A percentile compares a stretch with the other conserved stretches of the same genome.
These are phyloP conservation scores for Mortierella sp. DNA, from an alignment of 371 early-diverging fungal species.

Conservation along the genomic window DNA sequence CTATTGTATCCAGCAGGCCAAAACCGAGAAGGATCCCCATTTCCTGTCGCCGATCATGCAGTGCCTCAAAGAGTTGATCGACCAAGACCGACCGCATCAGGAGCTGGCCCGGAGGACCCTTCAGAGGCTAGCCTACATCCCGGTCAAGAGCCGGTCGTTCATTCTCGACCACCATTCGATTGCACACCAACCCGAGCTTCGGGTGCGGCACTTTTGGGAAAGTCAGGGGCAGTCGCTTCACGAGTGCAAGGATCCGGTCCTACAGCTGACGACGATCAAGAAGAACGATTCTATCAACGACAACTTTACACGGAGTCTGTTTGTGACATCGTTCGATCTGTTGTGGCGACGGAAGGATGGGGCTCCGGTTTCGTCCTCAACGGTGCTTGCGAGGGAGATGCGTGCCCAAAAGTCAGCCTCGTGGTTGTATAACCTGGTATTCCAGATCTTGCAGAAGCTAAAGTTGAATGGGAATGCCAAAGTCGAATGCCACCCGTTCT, in stretches of 20 bases:
- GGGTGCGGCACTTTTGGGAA: slow-evolving; percentile 1
- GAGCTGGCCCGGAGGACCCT: slow-evolving; percentile 13
- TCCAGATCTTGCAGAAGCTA: slow-evolving; percentile 3
- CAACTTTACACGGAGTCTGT: slow-evolving; percentile 16
- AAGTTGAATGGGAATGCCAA: not conserved
- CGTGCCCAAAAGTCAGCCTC: not conserved
- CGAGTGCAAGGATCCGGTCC: slow-evolving; percentile 18
- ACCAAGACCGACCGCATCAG: not conserved
- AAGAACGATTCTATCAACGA: slow-evolving; percentile 14
- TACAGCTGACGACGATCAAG: slow-evolving; percentile 12
- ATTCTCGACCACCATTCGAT: slow-evolving; percentile 31
- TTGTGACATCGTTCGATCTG: slow-evolving; percentile 20
- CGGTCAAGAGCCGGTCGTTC: slow-evolving; percentile 7
- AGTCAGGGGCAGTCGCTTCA: not conserved
- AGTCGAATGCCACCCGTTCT: slow-evolving; percentile 7
- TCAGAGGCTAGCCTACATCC: slow-evolving; percentile 13
- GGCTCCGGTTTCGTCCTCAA: not conserved
- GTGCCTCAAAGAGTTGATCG: slow-evolving; percentile 15
- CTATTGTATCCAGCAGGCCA: slow-evolving; percentile 21
- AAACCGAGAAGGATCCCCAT: slow-evolving; percentile 12
- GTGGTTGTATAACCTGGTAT: slow-evolving; percentile 9
- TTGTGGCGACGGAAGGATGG: slow-evolving; percentile 14
- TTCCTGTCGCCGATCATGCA: slow-evolving; percentile 10
- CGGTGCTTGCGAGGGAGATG: not conserved
- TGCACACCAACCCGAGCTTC: slow-evolving; percentile 19